Evolutionary conservation across 2,329 filamentous ascomycete species (phyloP), one percentile per base, ranked within the genome.

Genomic region (Talaromyces rugulosus): DNA sequence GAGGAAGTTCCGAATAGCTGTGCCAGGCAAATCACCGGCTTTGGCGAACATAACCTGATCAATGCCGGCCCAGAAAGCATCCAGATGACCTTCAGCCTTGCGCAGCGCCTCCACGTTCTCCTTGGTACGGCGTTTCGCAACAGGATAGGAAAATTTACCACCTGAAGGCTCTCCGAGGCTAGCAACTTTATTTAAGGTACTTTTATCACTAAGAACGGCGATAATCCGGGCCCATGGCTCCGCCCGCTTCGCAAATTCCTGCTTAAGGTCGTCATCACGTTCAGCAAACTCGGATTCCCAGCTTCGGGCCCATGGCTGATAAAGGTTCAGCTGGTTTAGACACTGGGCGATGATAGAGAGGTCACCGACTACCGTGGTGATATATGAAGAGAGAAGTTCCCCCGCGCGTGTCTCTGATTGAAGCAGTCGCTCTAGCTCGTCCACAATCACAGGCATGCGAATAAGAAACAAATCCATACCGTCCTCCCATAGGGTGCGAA

Each of bases 351-450:
- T 11, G 33, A 58, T 44, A 27, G 42, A 11, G 6, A 58, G 18
- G 28, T 58, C 40, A 0, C 40, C 44, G 28, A 58, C 27, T 1
- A 58, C 2, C 11, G 28, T 27, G 1, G 56, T 44, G 7, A 58
- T 9, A 8, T 44, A 12, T 4, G 28, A 33, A 5, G 56, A 58
- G 1, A 58, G 11, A 1, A 58, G n/a, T 23, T 58, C 56, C 42
- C 50, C 33, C 27, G 23, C 34, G 31, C 33, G 44, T 44, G 40
- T 28, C 5, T 58, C 56, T 18, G n/a, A 23, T n/a, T 58, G n/a
- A 36, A 58, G 40, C 27, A 58, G 9, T 23, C 42, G 30, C 18
- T 58, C 56, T 14, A 58, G 40, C 50, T 58, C 56, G 34, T 58
- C 56, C 56, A 58, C n/a, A 0, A 36, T 16, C 42, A 28, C 12